These are phyloP conservation scores for Fusarium xylarioides DNA, from an alignment of 2,329 filamentous ascomycete species.

Conservation along the genomic window DNA sequence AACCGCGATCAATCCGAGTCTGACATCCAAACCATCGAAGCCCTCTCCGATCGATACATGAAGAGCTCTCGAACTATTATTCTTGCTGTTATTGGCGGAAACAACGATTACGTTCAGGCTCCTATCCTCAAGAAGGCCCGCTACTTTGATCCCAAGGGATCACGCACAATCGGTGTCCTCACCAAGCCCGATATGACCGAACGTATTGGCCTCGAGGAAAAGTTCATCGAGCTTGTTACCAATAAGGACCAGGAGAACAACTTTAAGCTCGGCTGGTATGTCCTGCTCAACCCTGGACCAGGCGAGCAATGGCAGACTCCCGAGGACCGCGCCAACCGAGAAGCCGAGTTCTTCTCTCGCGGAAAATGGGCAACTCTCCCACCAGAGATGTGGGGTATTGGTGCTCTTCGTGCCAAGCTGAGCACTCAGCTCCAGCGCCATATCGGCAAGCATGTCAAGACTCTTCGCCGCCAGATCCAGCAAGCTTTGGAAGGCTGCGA, in stretches of 20 bases:
- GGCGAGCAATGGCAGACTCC: constrained; percentile 56
- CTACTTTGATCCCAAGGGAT: constrained; percentile 59
- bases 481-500: constrained; percentile 60
- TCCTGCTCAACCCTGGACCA: constrained; percentile 59
- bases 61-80: constrained; percentile 65
- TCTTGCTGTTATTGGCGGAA: constrained; percentile 63
- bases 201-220: constrained; percentile 61
- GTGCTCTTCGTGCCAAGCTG: constrained; percentile 58
- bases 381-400: constrained; percentile 57
- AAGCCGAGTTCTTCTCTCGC: constrained; percentile 59
- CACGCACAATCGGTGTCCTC: constrained; percentile 61
- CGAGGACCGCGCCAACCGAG: constrained; percentile 53
- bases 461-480: constrained; percentile 60
- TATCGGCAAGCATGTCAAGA: constrained; percentile 62
- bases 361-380: constrained; percentile 61
- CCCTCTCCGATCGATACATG: constrained; percentile 64
- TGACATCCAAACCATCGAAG: constrained; percentile 62
- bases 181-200: constrained; percentile 64
- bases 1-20: constrained; percentile 62
- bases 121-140: constrained; percentile 61
- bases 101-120: constrained; percentile 63
- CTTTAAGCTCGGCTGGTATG: constrained; percentile 62
- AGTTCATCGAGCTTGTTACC: constrained; percentile 62
- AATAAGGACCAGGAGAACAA: constrained; percentile 61
- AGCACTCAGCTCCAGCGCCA: constrained; percentile 61